Conservation (phyloP, 495 filamentous ascomycete genomes). For the Penicillium herquei region DNA sequence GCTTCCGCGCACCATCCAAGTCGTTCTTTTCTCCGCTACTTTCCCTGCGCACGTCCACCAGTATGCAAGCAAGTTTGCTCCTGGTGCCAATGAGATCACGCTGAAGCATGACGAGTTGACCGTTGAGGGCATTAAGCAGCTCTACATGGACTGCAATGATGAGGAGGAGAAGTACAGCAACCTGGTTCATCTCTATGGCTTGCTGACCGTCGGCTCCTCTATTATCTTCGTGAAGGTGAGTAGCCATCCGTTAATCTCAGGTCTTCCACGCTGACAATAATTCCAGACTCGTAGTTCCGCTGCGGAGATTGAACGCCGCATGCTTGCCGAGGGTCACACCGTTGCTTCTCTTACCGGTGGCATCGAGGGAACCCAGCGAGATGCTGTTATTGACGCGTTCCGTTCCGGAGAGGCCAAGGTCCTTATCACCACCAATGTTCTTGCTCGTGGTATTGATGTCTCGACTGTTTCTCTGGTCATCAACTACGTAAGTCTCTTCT, state of each 20-base stretch:
- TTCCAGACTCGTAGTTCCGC: slow-evolving; percentile 76
- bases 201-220: slow-evolving; percentile 92
- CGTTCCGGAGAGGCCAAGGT: slow-evolving; percentile 85
- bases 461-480: slow-evolving; percentile 95
- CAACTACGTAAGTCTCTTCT: slow-evolving; percentile 60
- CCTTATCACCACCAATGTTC: slow-evolving; percentile 97
- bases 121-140: slow-evolving; percentile 93
- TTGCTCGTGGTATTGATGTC: slow-evolving; percentile 96
- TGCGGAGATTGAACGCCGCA: slow-evolving; percentile 74
- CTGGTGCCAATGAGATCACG: slow-evolving; percentile 82
- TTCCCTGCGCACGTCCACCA: slow-evolving; percentile 81
- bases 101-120: slow-evolving; percentile 88
- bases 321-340: slow-evolving; percentile 85
- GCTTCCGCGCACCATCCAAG: slow-evolving; percentile 70
- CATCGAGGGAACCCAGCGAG: slow-evolving; percentile 78
- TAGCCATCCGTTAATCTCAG: slow-evolving; percentile 2
- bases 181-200: slow-evolving; percentile 86
- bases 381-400: slow-evolving; percentile 84
- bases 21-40: slow-evolving; percentile 93
- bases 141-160: slow-evolving; percentile 85
- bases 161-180: slow-evolving; percentile 83
- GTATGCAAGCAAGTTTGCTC: slow-evolving; percentile 78
- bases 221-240: slow-evolving; percentile 94
- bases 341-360: slow-evolving; percentile 85
- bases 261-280: slow-evolving; percentile 20